phyloP scores from a whole-genome alignment of 192 early-diverging fungal species.

The Coemansia sp. region DNA sequence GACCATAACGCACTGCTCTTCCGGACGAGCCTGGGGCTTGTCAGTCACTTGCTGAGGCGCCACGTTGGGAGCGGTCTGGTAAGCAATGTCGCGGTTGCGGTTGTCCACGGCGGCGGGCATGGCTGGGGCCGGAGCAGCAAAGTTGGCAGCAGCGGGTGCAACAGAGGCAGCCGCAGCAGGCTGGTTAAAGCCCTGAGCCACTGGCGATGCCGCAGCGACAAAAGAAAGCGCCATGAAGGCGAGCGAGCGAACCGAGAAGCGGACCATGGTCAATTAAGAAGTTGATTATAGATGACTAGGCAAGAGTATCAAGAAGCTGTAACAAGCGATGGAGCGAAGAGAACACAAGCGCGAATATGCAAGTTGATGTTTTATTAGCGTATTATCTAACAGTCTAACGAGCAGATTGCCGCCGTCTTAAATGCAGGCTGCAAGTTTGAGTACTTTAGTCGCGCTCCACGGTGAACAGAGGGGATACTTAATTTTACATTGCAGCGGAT shows the following conservation, averaged over 20 bases:
- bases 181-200: conserved; percentile 14
- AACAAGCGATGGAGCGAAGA: conserved; percentile 3
- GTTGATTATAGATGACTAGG: neutral
- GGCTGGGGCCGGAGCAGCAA: conserved; percentile 1
- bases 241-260: conserved; percentile 40
- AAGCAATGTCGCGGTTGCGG: conserved; percentile 8
- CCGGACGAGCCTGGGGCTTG: conserved; percentile 1
- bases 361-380: neutral
- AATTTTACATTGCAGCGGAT: neutral
- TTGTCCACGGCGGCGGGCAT: conserved; percentile 6
- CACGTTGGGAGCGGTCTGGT: conserved; percentile 15
- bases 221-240: conserved; percentile 49
- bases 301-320: conserved; percentile 6
- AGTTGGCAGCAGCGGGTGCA: conserved; percentile 15
- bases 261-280: conserved; percentile 27
- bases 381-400: neutral
- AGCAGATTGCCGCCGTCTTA: neutral
- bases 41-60: conserved; percentile 14
- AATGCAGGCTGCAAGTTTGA: neutral
- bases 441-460: neutral
- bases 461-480: neutral
- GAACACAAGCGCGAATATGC: neutral
- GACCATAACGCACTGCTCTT: conserved; percentile 26
- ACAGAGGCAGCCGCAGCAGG: conserved; percentile 11
- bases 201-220: conserved; percentile 39